A percentile compares a stretch with the other conserved stretches of the same genome.
phyloP scores from a whole-genome alignment of 2,329 filamentous ascomycete species.

The Endoconidiophora polonica region DNA sequence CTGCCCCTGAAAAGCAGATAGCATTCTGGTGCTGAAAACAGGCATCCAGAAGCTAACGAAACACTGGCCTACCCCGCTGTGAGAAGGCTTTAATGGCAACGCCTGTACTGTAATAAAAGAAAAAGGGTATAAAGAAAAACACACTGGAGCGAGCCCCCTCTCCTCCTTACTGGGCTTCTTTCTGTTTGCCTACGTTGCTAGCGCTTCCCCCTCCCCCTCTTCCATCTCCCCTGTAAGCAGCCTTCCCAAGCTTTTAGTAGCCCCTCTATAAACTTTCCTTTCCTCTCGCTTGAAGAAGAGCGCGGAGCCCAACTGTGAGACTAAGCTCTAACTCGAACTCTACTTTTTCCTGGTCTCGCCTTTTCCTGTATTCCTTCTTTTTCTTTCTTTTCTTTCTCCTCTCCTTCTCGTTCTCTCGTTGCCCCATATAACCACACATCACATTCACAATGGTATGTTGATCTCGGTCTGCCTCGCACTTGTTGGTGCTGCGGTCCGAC shows the following conservation, averaged over 20 bases:
- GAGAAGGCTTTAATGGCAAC: no score
- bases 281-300: no score
- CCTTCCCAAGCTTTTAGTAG: no score
- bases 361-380: background rate
- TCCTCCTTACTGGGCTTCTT: no score
- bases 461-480: background rate
- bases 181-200: no score
- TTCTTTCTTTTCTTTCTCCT: background rate
- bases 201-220: no score
- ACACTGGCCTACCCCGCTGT: background rate
- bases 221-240: no score
- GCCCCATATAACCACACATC: background rate
- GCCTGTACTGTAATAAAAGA: no score
- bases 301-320: no score
- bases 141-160: no score
- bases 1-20: background rate
- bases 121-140: no score
- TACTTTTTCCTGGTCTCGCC: background rate
- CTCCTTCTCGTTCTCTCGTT: constrained; percentile 3
- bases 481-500: background rate
- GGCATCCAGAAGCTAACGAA: constrained; percentile 3
- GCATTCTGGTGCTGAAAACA: background rate
- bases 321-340: background rate
- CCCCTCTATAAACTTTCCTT: no score
- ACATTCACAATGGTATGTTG: constrained; percentile 12